Percentiles rank a stretch among this genome's conserved stretches.
These are phyloP conservation scores for Phytophthora palmivora DNA, from an alignment of 352 stramenopile species.

Conservation along the genomic window DNA sequence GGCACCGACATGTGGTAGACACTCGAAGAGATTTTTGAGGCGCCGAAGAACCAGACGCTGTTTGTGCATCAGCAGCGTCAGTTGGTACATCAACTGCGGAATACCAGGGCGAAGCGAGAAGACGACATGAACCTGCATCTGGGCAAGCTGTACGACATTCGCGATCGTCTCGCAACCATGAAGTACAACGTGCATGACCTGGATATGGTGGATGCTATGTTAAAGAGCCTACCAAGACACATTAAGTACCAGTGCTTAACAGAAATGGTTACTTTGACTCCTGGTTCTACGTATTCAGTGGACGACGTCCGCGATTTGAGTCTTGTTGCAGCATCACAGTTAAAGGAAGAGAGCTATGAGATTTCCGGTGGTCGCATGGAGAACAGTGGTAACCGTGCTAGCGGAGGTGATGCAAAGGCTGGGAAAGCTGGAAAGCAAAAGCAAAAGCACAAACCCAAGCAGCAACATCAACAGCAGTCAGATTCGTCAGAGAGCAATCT, in stretches of 20 bases:
- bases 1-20: too few relatives aligned
- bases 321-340: neutral
- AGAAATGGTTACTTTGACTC: neutral
- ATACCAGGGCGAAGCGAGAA: neutral
- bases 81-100: constrained; percentile 5
- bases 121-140: constrained; percentile 11
- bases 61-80: too few relatives aligned
- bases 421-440: neutral
- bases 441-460: neutral
- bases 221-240: constrained; percentile 2
- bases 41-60: too few relatives aligned
- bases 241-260: constrained; percentile 2
- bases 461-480: too few relatives aligned
- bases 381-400: neutral
- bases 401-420: neutral
- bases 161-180: neutral
- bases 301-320: neutral
- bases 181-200: constrained; percentile 11
- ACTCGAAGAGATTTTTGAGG: too few relatives aligned
- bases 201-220: constrained; percentile 11
- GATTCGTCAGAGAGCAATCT: too few relatives aligned
- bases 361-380: neutral
- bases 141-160: constrained; percentile 2
- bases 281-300: too few relatives aligned
- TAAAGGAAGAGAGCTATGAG: neutral